A percentile compares a stretch with the other conserved stretches of the same genome.
These are phyloP conservation scores for Artemisia tridentata DNA, from an alignment of 129 eudicot genomes.

Conservation along the genomic window DNA sequence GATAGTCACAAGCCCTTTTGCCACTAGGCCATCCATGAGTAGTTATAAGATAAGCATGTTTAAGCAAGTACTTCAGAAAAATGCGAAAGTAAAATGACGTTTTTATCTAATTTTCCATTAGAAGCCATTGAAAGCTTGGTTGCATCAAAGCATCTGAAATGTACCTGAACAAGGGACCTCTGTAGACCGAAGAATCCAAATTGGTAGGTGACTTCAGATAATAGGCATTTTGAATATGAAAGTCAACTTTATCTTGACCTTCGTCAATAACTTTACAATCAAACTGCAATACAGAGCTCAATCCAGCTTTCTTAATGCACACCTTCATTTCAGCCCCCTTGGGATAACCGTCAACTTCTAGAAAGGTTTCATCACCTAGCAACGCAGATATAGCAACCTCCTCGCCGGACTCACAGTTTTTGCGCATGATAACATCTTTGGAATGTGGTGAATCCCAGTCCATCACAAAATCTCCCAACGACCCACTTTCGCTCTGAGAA, in stretches of 20 bases:
- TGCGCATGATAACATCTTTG: slow-evolving; percentile 60
- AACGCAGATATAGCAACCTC: slow-evolving; percentile 88
- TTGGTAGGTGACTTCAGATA: slow-evolving; percentile 46
- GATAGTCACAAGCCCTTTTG: too few relatives aligned
- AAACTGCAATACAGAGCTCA: slow-evolving; percentile 76
- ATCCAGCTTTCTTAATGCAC: slow-evolving; percentile 64
- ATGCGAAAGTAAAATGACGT: too few relatives aligned
- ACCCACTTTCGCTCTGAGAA: slow-evolving; percentile 51
- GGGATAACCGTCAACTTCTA: slow-evolving; percentile 42
- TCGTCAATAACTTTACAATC: slow-evolving; percentile 55
- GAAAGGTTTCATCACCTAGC: slow-evolving; percentile 50
- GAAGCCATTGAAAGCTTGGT: neutral
- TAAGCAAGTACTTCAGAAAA: too few relatives aligned
- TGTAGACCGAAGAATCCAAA: slow-evolving; percentile 49
- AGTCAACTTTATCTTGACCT: slow-evolving; percentile 43
- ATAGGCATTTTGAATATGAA: slow-evolving; percentile 44
- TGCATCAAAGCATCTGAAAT: slow-evolving; percentile 10
- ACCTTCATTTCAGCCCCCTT: slow-evolving; percentile 68
- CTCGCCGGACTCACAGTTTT: slow-evolving; percentile 67
- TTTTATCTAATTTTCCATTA: neutral
- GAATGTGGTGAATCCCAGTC: slow-evolving; percentile 66
- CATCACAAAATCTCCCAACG: slow-evolving; percentile 61
- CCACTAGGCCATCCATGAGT: too few relatives aligned
- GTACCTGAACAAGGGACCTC: slow-evolving; percentile 74
- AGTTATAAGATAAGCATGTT: too few relatives aligned